Base-by-base conservation (phyloP, 2,329 filamentous ascomycete genomes). In the Stagonosporopsis tanaceti region DNA sequence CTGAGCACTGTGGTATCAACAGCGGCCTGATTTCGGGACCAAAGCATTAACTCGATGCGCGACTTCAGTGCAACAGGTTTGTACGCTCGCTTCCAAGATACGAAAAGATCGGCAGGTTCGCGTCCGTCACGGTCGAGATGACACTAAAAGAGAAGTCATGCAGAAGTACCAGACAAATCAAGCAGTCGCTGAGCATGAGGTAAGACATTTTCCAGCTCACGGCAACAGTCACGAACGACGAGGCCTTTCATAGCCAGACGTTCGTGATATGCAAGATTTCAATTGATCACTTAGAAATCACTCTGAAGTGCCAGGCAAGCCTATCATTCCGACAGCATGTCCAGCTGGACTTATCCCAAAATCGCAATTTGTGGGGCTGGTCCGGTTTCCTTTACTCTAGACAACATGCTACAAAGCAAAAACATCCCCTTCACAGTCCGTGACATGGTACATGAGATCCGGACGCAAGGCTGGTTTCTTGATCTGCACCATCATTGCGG, bases 401-500 rank as follows among this genome's bases (percentile, higher is more conserved):
- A 82, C 38, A 79, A 81, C 20, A 78, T 87, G 34, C 79, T 87
- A 7, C 75, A 81, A 47, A 68, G 77, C n/a, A 74, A 80, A 54
- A 71, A 74, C 45, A 75, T 84, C 46, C 69, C 80, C 4, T 78
- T 79, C 57, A 81, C 77, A 6, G 71, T 87, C 25, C 87, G 81
- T 62, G 70, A 73, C 81, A 52, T 66, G 11, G 50, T 63, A 5
- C n/a, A 63, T 5, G 25, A 40, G 76, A 4, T 68, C 42, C 86
- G 70, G 7, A 65, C 71, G 24, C 60, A 68, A 59, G 68, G 70
- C 37, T 69, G 69, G 2, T 60, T 61, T n/a, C 78, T 87, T 2
- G 84, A 87, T 63, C 71, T 87, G 8, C 84, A 87, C 60, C 79
- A 78, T 0, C 61, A 73, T 3, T 81, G 80, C 1, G 84, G 85